phyloP scores from a whole-genome alignment of 495 filamentous ascomycete genomes.

The Trichocladium uniseriatum region DNA sequence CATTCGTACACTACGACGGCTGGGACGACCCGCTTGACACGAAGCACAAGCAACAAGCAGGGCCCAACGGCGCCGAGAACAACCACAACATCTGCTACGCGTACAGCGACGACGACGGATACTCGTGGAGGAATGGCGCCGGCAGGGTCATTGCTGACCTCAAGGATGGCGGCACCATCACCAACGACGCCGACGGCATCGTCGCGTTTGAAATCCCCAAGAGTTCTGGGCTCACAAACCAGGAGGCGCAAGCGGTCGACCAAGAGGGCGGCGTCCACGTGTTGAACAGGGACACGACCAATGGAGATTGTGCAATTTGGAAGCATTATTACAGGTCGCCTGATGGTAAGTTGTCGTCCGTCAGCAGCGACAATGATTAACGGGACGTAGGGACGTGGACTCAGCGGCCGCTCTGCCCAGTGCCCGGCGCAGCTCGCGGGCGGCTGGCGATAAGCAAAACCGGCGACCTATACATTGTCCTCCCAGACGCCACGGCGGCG shows the following conservation, averaged over 20 bases:
- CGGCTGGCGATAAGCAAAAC: conserved; percentile 26
- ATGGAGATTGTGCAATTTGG: conserved; percentile 27
- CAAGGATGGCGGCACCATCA: conserved; percentile 25
- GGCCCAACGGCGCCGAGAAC: conserved; percentile 37
- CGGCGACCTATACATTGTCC: conserved; percentile 30
- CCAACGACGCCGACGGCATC: conserved; percentile 28
- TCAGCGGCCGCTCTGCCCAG: conserved; percentile 20
- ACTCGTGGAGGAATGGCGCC: conserved; percentile 32
- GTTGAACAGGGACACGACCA: conserved; percentile 32
- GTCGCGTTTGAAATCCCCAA: conserved; percentile 34
- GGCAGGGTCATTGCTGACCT: conserved; percentile 28
- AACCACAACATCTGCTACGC: conserved; percentile 41
- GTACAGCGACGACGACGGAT: conserved; percentile 34
- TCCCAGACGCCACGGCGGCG: conserved; percentile 22
- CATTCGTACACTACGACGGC: conserved; percentile 32
- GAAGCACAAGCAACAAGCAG: conserved; percentile 37
- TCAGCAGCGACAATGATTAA: neutral
- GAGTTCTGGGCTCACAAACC: conserved; percentile 35
- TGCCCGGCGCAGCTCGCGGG: conserved; percentile 29
- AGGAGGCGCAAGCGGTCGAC: conserved; percentile 42
- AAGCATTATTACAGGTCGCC: conserved; percentile 39
- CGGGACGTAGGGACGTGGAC: conserved; percentile 21
- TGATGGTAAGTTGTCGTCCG: conserved; percentile 20
- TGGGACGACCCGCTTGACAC: conserved; percentile 35
- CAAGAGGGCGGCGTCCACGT: conserved; percentile 38